Conservation (phyloP, 345 rosid species). For the Anacardium occidentale region DNA sequence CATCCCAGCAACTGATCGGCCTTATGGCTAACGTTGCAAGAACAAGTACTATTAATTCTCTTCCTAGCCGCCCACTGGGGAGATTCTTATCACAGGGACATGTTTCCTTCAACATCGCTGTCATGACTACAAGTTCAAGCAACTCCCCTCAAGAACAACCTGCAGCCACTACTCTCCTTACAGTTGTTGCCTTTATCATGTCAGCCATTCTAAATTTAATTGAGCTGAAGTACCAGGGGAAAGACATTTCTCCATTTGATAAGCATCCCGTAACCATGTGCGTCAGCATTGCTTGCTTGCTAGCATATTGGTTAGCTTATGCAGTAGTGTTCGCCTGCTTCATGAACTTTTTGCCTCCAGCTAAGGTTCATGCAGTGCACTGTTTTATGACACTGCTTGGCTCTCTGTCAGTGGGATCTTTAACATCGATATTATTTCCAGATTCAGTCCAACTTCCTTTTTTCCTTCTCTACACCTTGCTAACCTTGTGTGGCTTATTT, state of each 20-base stretch:
- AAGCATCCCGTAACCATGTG: slow-evolving; percentile 11
- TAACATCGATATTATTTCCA: slow-evolving; percentile 5
- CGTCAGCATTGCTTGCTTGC: slow-evolving; percentile 3
- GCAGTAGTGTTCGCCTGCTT: neutral
- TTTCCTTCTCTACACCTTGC: neutral
- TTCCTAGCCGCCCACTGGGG: neutral
- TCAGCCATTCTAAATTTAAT: slow-evolving; percentile 11
- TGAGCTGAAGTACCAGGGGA: slow-evolving; percentile 9
- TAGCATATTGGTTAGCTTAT: slow-evolving; percentile 9
- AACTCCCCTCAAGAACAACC: neutral
- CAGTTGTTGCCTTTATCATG: neutral
- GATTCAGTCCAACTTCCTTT: neutral
- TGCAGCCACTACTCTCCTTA: neutral
- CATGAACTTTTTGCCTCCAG: neutral
- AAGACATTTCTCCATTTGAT: slow-evolving; percentile 11
- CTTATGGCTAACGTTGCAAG: neutral
- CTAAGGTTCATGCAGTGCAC: neutral
- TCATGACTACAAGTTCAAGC: neutral
- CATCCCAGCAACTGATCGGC: neutral
- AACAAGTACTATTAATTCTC: neutral
- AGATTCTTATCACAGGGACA: neutral
- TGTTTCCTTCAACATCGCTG: neutral
- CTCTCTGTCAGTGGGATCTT: neutral
- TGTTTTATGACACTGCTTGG: neutral
- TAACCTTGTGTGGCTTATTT: neutral